These are phyloP conservation scores for Graphilbum fragrans DNA, from an alignment of 2,329 filamentous ascomycete species.

Conservation along the genomic window DNA sequence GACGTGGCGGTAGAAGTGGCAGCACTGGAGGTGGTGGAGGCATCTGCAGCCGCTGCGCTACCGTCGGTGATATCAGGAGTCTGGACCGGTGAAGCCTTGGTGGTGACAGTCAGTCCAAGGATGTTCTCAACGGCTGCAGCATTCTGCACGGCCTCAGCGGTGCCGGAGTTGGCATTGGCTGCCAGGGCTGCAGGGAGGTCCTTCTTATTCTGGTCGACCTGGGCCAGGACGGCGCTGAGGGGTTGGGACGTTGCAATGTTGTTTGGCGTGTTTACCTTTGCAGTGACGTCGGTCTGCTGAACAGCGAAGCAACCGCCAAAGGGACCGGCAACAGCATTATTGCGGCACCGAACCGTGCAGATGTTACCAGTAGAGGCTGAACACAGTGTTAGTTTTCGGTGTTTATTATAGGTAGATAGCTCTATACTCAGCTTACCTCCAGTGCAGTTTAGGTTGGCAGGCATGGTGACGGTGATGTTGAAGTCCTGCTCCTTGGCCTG, in stretches of 20 bases:
- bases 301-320: conserved; percentile 44
- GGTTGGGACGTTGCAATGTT: conserved; percentile 31
- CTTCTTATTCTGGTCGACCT: conserved; percentile 37
- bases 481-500: conserved; percentile 11
- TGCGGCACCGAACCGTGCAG: conserved; percentile 47
- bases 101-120: not conserved
- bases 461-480: conserved; percentile 45
- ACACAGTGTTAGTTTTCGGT: not conserved
- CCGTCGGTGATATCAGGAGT: not conserved
- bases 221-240: conserved; percentile 29
- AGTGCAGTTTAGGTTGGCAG: conserved; percentile 32
- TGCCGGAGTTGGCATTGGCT: conserved; percentile 13
- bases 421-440: conserved; percentile 27
- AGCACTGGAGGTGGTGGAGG: not conserved
- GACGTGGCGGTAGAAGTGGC: not conserved
- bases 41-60: not conserved
- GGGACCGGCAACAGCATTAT: conserved; percentile 30
- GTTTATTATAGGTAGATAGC: not conserved
- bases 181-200: conserved; percentile 18
- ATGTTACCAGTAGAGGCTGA: conserved; percentile 42
- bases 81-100: conserved; percentile 2
- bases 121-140: conserved; percentile 12
- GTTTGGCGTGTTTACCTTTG: conserved; percentile 25
- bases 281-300: conserved; percentile 34
- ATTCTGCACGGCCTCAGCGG: conserved; percentile 14